Conservation (phyloP, 345 rosid species). For the Mallotus nudiflorus region DNA sequence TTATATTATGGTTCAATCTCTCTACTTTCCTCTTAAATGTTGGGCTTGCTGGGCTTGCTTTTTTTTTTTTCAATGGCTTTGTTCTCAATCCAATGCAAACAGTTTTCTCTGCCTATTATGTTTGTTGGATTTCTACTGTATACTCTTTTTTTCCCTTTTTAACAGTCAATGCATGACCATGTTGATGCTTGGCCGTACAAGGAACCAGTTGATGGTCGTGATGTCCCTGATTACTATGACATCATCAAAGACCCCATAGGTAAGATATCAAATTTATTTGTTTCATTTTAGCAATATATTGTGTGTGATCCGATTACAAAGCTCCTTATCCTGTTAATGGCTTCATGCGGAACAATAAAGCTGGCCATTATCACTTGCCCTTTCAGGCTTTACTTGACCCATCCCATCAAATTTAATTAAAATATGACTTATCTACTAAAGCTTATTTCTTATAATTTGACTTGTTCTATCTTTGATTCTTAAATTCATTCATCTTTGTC, state of each 20-base stretch:
- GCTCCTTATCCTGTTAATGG: background rate
- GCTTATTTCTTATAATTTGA: background rate
- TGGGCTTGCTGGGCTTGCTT: background rate
- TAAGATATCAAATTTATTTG: slow-evolving; percentile 30
- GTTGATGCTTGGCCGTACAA: slow-evolving; percentile 98
- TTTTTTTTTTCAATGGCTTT: background rate
- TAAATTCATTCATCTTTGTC: background rate
- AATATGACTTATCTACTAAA: background rate
- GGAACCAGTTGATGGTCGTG: slow-evolving; percentile 94
- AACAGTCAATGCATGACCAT: slow-evolving; percentile 90
- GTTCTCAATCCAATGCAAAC: background rate
- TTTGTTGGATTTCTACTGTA: slow-evolving; percentile 14
- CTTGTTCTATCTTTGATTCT: background rate
- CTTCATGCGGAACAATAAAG: background rate
- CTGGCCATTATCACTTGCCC: background rate
- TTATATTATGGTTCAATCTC: background rate
- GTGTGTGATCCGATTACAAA: background rate
- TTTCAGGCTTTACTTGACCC: background rate
- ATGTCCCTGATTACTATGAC: slow-evolving; percentile 97
- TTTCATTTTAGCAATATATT: background rate
- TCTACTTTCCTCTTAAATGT: background rate
- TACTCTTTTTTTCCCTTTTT: background rate
- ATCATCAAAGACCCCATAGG: slow-evolving; percentile 99
- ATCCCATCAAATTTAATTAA: background rate
- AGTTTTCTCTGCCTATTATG: background rate